These are phyloP conservation scores for Tuctoria greenei DNA, from an alignment of 176 grass and related monocot species.

Conservation along the genomic window DNA sequence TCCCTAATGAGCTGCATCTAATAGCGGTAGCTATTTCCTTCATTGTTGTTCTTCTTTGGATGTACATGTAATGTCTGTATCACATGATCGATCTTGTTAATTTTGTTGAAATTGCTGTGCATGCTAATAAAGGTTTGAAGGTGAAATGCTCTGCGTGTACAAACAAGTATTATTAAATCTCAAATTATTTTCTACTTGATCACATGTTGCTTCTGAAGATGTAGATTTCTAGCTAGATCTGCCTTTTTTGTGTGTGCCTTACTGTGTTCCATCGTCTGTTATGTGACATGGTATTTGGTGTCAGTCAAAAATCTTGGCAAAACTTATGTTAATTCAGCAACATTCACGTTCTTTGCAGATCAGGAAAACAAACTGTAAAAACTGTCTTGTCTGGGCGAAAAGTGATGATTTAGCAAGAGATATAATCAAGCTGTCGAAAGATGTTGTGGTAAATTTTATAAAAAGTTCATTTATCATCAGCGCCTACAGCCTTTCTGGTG, in stretches of 20 bases:
- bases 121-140: not conserved
- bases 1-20: not conserved
- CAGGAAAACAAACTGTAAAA: constrained; percentile 59
- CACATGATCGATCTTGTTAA: constrained; percentile 1
- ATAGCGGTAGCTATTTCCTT: not conserved
- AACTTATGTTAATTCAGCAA: not conserved
- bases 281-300: not conserved
- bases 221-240: not conserved
- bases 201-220: constrained; percentile 22
- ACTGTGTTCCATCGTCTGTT: not conserved
- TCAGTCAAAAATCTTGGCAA: not conserved
- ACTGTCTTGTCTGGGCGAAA: constrained; percentile 80
- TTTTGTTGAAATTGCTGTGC: not conserved
- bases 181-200: not conserved
- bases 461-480: not conserved
- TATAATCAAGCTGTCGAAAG: constrained; percentile 62
- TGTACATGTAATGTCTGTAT: not conserved
- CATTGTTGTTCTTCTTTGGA: not conserved
- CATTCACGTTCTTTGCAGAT: constrained; percentile 47
- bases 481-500: not conserved
- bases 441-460: constrained; percentile 52
- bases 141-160: constrained; percentile 11
- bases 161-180: not conserved
- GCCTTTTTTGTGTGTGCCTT: not conserved
- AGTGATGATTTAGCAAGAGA: constrained; percentile 58